Evolutionary conservation across 768 basidiomycete genomes (phyloP).

Genomic region (Pleurotus djamor): DNA sequence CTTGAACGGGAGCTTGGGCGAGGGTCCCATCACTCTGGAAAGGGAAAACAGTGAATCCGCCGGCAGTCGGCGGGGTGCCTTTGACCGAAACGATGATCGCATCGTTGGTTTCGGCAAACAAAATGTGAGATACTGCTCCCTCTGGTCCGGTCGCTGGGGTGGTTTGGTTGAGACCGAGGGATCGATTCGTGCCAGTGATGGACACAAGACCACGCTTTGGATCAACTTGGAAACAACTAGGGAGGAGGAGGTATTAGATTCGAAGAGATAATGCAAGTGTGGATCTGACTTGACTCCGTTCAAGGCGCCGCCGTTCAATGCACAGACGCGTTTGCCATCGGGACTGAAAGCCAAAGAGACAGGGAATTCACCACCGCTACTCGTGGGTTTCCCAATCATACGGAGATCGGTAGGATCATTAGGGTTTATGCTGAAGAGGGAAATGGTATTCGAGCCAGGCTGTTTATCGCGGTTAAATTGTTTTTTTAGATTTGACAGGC

Average conservation of each 20-base stretch:
- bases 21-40: conserved; percentile 41
- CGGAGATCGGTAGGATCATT: conserved; percentile 36
- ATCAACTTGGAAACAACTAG: conserved; percentile 44
- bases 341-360: conserved; percentile 38
- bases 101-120: conserved; percentile 43
- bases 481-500: too few relatives aligned
- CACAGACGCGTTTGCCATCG: conserved; percentile 29
- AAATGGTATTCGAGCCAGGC: conserved; percentile 46
- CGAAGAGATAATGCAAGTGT: neutral
- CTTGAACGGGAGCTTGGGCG: conserved; percentile 33
- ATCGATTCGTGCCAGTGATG: conserved; percentile 37
- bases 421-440: conserved; percentile 38
- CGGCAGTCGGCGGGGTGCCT: conserved; percentile 42
- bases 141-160: conserved; percentile 48
- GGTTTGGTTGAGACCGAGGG: conserved; percentile 46
- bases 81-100: conserved; percentile 48
- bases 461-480: conserved; percentile 12
- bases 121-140: conserved; percentile 39
- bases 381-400: conserved; percentile 41
- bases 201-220: conserved; percentile 34
- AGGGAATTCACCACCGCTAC: conserved; percentile 49
- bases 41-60: conserved; percentile 51
- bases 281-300: conserved; percentile 36
- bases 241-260: neutral
- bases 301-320: conserved; percentile 39